Conservation (phyloP, 2,329 filamentous ascomycete species). For the Xylariaceae sp. region DNA sequence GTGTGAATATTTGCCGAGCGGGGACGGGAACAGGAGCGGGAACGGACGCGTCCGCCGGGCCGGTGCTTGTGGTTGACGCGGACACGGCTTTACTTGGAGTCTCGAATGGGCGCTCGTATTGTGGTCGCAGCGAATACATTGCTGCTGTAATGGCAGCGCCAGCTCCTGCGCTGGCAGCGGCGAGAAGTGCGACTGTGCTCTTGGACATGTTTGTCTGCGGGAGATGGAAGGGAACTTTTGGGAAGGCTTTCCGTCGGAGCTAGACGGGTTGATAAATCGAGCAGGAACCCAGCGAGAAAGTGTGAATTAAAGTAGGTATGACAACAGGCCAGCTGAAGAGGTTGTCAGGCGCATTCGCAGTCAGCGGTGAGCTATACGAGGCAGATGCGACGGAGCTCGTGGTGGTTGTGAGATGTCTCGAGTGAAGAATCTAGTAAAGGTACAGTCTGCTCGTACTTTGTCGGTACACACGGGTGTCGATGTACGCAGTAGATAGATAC, state of each 20-base stretch:
- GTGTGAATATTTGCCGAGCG: slow-evolving; percentile 51
- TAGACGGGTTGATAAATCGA: slow-evolving; percentile 22
- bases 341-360: slow-evolving; percentile 23
- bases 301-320: slow-evolving; percentile 1
- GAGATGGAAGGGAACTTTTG: neutral
- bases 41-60: slow-evolving; percentile 32
- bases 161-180: slow-evolving; percentile 68
- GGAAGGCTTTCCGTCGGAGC: slow-evolving; percentile 15
- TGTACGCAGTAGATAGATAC: no score
- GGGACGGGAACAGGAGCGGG: slow-evolving; percentile 41
- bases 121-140: slow-evolving; percentile 54
- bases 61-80: slow-evolving; percentile 29
- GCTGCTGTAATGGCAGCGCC: slow-evolving; percentile 69
- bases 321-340: slow-evolving; percentile 15
- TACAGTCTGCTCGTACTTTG: no score
- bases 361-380: slow-evolving; percentile 22
- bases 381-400: slow-evolving; percentile 26
- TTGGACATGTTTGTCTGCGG: slow-evolving; percentile 61
- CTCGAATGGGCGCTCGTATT: slow-evolving; percentile 33
- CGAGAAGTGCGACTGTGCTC: slow-evolving; percentile 67
- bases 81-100: slow-evolving; percentile 36
- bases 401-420: slow-evolving; percentile 25
- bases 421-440: slow-evolving; percentile 9
- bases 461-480: no score
- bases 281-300: slow-evolving; percentile 2